A percentile compares a stretch with the other conserved stretches of the same genome.
Evolutionary conservation across 345 rosid species (phyloP).

Genomic region (Aquilaria malaccensis): DNA sequence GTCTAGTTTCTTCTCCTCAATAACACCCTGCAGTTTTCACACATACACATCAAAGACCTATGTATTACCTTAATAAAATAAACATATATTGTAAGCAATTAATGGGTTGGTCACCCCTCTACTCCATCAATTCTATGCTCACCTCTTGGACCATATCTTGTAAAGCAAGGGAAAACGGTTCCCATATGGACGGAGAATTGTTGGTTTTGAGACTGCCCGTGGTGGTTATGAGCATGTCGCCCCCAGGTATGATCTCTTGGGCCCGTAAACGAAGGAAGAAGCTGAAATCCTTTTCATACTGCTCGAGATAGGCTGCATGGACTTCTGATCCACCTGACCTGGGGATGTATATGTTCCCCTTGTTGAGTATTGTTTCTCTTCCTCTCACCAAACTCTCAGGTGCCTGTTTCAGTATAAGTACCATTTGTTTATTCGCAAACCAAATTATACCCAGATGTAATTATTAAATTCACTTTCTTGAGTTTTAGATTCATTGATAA

Average conservation of each 20-base stretch:
- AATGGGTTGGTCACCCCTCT: not conserved
- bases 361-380: conserved; percentile 17
- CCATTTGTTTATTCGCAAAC: not conserved
- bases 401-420: conserved; percentile 2
- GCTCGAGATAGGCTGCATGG: conserved; percentile 16
- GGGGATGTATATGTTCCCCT: conserved; percentile 18
- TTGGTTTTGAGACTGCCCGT: conserved; percentile 8
- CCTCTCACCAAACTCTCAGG: conserved; percentile 7
- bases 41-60: not conserved
- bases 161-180: conserved; percentile 7
- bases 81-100: not conserved
- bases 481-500: not conserved
- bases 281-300: conserved; percentile 18
- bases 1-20: conserved; percentile 10
- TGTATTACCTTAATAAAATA: not conserved
- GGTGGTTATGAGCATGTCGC: conserved; percentile 17
- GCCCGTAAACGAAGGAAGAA: conserved; percentile 15
- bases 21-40: conserved; percentile 5
- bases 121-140: not conserved
- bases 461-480: too few relatives aligned
- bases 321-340: conserved; percentile 21
- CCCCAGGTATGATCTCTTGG: conserved; percentile 18
- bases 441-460: too few relatives aligned
- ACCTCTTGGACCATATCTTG: conserved; percentile 28
- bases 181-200: conserved; percentile 12